phyloP scores from a whole-genome alignment of 225 moss, liverwort and hornwort species.

The Bryum argenteum region DNA sequence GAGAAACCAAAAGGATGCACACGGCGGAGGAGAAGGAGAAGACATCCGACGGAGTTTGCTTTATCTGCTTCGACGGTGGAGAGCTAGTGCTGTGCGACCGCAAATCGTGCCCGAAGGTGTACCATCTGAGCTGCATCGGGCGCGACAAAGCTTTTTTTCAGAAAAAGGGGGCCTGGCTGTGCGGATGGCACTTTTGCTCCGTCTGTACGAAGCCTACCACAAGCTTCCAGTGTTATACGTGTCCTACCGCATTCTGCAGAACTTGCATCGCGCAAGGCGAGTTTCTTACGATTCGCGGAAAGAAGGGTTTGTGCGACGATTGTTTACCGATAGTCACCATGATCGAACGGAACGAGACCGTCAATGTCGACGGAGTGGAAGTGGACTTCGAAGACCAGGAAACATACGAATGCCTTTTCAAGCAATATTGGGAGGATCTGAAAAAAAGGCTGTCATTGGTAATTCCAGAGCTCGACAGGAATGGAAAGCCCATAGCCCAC shows the following conservation, averaged over 20 bases:
- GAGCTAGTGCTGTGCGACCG: slow-evolving; percentile 87
- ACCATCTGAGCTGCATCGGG: slow-evolving; percentile 88
- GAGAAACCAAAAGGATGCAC: slow-evolving; percentile 59
- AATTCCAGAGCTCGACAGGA: slow-evolving; percentile 72
- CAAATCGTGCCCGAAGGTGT: slow-evolving; percentile 90
- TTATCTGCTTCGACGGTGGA: slow-evolving; percentile 92
- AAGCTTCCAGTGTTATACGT: slow-evolving; percentile 84
- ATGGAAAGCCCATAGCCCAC: slow-evolving; percentile 58
- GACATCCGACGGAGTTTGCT: slow-evolving; percentile 84
- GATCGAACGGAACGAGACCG: slow-evolving; percentile 83
- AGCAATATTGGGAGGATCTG: slow-evolving; percentile 81
- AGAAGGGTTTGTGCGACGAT: slow-evolving; percentile 84
- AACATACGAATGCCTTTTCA: slow-evolving; percentile 87
- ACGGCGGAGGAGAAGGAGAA: slow-evolving; percentile 44
- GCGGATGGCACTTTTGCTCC: slow-evolving; percentile 96
- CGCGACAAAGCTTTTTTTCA: slow-evolving; percentile 81
- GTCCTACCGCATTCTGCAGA: slow-evolving; percentile 78
- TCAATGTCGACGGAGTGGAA: slow-evolving; percentile 85
- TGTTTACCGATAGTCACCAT: slow-evolving; percentile 87
- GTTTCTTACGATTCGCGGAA: slow-evolving; percentile 72
- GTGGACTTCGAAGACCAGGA: slow-evolving; percentile 89
- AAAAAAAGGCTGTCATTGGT: slow-evolving; percentile 66
- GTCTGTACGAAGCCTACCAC: slow-evolving; percentile 74
- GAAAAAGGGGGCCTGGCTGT: slow-evolving; percentile 92
- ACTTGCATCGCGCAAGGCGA: slow-evolving; percentile 68